These are phyloP conservation scores for Cordyceps sp. DNA, from an alignment of 2,329 filamentous ascomycete genomes.

Conservation along the genomic window DNA sequence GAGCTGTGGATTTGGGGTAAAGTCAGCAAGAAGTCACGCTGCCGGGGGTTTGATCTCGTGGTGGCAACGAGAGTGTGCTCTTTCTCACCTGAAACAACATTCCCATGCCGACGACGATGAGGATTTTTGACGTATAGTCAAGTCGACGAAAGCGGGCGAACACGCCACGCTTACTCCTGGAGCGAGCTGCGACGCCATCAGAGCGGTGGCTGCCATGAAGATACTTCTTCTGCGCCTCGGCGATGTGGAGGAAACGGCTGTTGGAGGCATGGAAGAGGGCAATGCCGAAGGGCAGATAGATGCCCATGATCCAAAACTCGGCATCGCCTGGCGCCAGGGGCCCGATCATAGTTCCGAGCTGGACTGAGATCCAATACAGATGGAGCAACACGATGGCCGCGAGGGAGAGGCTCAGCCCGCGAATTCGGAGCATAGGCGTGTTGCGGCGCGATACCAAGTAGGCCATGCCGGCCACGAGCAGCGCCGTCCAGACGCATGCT, in stretches of 20 bases:
- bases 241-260: conserved; percentile 31
- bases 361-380: conserved; percentile 22
- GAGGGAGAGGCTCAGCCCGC: conserved; percentile 22
- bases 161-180: not conserved
- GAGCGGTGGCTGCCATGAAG: not conserved
- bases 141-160: conserved; percentile 6
- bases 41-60: too few relatives aligned
- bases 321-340: conserved; percentile 25
- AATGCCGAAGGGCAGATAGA: conserved; percentile 39
- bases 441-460: conserved; percentile 19
- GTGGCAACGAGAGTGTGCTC: too few relatives aligned
- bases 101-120: conserved; percentile 32
- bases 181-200: not conserved
- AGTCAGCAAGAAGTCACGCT: too few relatives aligned
- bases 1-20: too few relatives aligned
- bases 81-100: conserved; percentile 41
- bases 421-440: conserved; percentile 20
- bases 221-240: conserved; percentile 26
- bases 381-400: conserved; percentile 21
- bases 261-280: conserved; percentile 42
- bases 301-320: conserved; percentile 48
- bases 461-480: conserved; percentile 19
- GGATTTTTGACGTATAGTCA: conserved; percentile 30
- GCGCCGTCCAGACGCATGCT: conserved; percentile 15
- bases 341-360: conserved; percentile 19